Percentiles rank a stretch among this genome's conserved stretches.
phyloP scores from a whole-genome alignment of 83 land plant species.

The Isoetes engelmannii region DNA sequence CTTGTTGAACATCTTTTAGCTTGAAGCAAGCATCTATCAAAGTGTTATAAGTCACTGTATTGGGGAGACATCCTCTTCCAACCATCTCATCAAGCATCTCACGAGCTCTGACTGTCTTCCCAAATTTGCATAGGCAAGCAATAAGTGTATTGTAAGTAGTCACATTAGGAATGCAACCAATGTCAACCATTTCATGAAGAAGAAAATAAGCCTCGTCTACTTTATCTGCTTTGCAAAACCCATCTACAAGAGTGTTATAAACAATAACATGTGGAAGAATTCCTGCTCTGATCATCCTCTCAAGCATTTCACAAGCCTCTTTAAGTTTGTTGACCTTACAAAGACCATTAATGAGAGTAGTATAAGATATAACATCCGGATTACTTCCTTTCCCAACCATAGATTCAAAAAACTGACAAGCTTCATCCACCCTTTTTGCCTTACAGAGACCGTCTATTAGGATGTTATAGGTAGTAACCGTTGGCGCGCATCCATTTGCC shows the following conservation, averaged over 20 bases:
- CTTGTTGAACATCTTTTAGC: too few relatives aligned
- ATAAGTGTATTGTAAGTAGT: slow-evolving; percentile 64
- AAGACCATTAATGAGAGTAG: too few relatives aligned
- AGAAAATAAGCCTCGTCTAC: slow-evolving; percentile 70
- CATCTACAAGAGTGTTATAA: slow-evolving; percentile 63
- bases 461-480: too few relatives aligned
- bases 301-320: too few relatives aligned
- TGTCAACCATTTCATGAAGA: slow-evolving; percentile 67
- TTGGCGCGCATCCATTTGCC: too few relatives aligned
- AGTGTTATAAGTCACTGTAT: slow-evolving; percentile 44
- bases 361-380: too few relatives aligned
- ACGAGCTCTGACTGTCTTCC: slow-evolving; percentile 50
- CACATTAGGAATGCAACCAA: slow-evolving; percentile 49
- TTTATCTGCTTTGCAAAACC: slow-evolving; percentile 60
- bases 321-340: too few relatives aligned
- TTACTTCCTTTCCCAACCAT: too few relatives aligned
- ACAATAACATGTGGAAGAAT: slow-evolving; percentile 50
- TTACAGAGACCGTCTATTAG: too few relatives aligned
- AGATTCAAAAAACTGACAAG: too few relatives aligned
- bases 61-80: slow-evolving; percentile 45
- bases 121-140: slow-evolving; percentile 56
- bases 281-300: too few relatives aligned
- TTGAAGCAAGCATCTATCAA: slow-evolving; percentile 52
- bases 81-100: slow-evolving; percentile 70
- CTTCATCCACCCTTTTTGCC: too few relatives aligned